A percentile compares a stretch with the other conserved stretches of the same genome.
phyloP scores from a whole-genome alignment of 2,329 filamentous ascomycete species.

The Amesomyces nigricolor region DNA sequence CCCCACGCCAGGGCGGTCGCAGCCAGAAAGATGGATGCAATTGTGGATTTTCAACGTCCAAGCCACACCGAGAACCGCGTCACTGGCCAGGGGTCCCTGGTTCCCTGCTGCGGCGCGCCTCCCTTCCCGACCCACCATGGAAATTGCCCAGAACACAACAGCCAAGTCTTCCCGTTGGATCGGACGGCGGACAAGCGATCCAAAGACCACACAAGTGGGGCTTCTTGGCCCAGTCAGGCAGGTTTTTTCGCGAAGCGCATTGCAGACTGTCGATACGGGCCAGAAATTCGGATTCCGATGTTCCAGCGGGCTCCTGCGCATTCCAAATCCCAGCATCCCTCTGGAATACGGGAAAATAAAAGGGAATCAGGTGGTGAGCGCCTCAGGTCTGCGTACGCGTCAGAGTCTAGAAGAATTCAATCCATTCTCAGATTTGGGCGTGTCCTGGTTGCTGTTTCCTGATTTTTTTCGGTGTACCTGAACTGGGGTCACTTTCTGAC shows the following conservation, averaged over 20 bases:
- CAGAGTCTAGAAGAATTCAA: neutral
- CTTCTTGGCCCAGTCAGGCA: neutral
- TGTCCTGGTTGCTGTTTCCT: neutral
- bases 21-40: neutral
- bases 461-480: neutral
- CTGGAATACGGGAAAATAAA: neutral
- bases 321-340: neutral
- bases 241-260: conserved; percentile 1
- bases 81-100: conserved; percentile 4
- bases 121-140: conserved; percentile 2
- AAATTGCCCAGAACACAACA: conserved; percentile 10
- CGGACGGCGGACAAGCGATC: conserved; percentile 3
- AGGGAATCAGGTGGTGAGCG: no score
- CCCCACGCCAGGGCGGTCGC: neutral
- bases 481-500: no score
- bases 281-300: neutral
- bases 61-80: conserved; percentile 15
- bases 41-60: conserved; percentile 11
- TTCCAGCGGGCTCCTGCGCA: neutral
- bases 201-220: conserved; percentile 3
- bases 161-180: conserved; percentile 8
- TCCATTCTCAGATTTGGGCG: neutral
- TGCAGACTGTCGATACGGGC: neutral
- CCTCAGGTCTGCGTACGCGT: no score
- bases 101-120: neutral